A percentile compares a stretch with the other conserved stretches of the same genome.
Conservation (phyloP, 192 early-diverging fungal genomes). For the Dissophora globulifera region DNA sequence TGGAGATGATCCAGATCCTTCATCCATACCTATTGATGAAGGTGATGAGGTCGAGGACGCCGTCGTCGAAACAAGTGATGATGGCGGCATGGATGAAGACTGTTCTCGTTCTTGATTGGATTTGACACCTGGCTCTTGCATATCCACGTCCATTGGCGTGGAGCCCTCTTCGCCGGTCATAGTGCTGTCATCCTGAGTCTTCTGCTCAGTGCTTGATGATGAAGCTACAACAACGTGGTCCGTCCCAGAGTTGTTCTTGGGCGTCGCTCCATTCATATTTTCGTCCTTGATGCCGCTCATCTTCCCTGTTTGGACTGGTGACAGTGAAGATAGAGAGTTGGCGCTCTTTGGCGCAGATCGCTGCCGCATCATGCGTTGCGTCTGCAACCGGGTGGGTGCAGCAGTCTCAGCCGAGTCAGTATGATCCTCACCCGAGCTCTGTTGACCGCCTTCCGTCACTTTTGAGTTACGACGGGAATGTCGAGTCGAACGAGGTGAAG, state of each 20-base stretch:
- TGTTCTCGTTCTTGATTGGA: constrained; percentile 4
- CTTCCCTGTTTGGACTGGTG: not conserved
- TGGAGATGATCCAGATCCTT: constrained; percentile 3
- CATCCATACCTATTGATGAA: constrained; percentile 32
- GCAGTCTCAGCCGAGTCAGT: not conserved
- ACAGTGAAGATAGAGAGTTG: constrained; percentile 6
- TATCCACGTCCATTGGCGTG: constrained; percentile 28
- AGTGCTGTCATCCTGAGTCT: not conserved
- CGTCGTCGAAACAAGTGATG: constrained; percentile 13
- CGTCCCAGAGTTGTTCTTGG: not conserved
- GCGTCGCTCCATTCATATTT: not conserved
- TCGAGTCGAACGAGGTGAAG: constrained; percentile 47
- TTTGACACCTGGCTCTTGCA: not conserved
- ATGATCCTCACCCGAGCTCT: constrained; percentile 5
- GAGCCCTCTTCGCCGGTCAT: not conserved
- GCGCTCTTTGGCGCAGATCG: constrained; percentile 36
- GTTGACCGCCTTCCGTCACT: constrained; percentile 10
- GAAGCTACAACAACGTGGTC: not conserved
- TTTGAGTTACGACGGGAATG: constrained; percentile 33
- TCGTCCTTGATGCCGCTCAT: not conserved
- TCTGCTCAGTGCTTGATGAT: not conserved
- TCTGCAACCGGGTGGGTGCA: constrained; percentile 4
- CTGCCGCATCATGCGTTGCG: constrained; percentile 36
- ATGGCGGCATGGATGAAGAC: constrained; percentile 16
- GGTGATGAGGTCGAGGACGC: constrained; percentile 30